phyloP scores from a whole-genome alignment of 2,329 filamentous ascomycete genomes.

The Anthostomella pinea region DNA sequence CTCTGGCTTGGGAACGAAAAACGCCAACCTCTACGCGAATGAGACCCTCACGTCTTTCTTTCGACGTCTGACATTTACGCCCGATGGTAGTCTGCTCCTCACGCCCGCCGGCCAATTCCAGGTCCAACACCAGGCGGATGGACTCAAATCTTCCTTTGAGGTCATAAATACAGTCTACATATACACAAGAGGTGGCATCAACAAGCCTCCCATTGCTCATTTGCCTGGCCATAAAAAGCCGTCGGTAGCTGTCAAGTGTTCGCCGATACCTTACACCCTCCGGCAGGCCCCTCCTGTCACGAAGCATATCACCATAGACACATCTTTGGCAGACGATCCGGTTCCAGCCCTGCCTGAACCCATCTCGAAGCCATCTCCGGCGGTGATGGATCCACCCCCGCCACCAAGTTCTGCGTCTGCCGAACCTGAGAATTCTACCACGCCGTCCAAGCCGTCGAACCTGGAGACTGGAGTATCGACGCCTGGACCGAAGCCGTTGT shows the following conservation, averaged over 20 bases:
- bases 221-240: conserved; percentile 97
- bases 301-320: conserved; percentile 92
- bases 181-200: conserved; percentile 92
- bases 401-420: conserved; percentile 51
- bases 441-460: conserved; percentile 49
- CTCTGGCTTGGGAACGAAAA: conserved; percentile 65
- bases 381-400: conserved; percentile 80
- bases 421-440: conserved; percentile 46
- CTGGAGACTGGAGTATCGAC: conserved; percentile 47
- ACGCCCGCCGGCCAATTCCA: conserved; percentile 97
- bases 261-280: conserved; percentile 81
- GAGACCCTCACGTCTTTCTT: conserved; percentile 98
- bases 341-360: conserved; percentile 84
- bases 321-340: conserved; percentile 79
- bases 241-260: conserved; percentile 92
- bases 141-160: conserved; percentile 73
- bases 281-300: conserved; percentile 67
- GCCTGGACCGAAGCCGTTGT: conserved; percentile 66
- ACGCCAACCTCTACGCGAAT: conserved; percentile 89
- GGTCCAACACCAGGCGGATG: conserved; percentile 63
- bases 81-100: conserved; percentile 88
- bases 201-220: conserved; percentile 93
- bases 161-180: conserved; percentile 98
- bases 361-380: conserved; percentile 58
- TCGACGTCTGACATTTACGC: conserved; percentile 86